Base-by-base conservation (phyloP, 208 protist genomes). In the Naegleria lovaniensis region DNA sequence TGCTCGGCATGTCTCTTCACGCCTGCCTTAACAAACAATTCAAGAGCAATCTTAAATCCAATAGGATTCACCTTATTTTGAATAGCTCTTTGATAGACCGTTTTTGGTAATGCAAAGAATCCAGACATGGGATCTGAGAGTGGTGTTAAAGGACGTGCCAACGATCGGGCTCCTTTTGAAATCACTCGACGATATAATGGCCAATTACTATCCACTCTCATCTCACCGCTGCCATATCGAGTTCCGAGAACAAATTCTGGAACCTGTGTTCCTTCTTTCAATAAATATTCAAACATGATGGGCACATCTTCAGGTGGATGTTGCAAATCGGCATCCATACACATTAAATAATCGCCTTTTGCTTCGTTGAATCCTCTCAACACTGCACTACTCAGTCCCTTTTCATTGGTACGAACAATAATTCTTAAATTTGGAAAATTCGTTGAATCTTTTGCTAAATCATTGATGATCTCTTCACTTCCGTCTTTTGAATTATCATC, bases 81-180 rank as follows among this genome's bases (percentile, higher is more conserved):
- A 13, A 92, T 79, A 36, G 94, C 95, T 22, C 91, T 89, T 90
- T 92, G 85, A 92, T 97, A 96, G 25, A 94, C 93, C 15, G 92
- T 91, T 41, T 94, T 93, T 19, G 95, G 95, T 15, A 98, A 67
- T 22, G 94, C 95, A 91, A 98, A 98, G 90, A 98, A 97, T 51
- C 97, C 97, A 43, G 96, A 97, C 97, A 98, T 98, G 16, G 97
- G 97, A 83, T 98, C 97, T 39, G 95, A 96, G 29, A 97, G 95
- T 5, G 95, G 92, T 0, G 95, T 97, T 7, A 98, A 93, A 11
- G 97, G 97, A 4, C 95, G 93, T 0, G 97, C 96, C 85, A 98
- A 92, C 19, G 96, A 29, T 16, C 95, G 94, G 5, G 96, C 97
- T 7, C 94, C 94, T 93, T 94, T 95, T 16, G 96, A 97, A 55